phyloP scores from a whole-genome alignment of 2,329 filamentous ascomycete species.

The Clonostachys sp. region DNA sequence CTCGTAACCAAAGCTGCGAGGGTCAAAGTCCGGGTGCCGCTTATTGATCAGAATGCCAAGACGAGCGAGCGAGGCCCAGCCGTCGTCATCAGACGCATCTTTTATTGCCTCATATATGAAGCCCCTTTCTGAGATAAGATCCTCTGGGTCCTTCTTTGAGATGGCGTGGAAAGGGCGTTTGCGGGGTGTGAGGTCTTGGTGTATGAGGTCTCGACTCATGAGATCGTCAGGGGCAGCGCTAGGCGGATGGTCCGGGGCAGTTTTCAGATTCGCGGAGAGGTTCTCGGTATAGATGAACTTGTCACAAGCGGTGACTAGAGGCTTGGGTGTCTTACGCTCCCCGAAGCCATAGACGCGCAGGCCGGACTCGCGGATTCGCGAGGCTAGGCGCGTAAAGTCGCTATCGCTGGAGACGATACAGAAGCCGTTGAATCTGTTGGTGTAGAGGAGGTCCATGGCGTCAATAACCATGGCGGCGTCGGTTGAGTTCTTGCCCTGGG shows the following conservation, averaged over 20 bases:
- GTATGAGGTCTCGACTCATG: no score
- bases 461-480: conserved; percentile 29
- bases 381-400: conserved; percentile 26
- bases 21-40: conserved; percentile 20
- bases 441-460: conserved; percentile 28
- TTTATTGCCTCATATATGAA: conserved; percentile 9
- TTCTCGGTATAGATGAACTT: conserved; percentile 22
- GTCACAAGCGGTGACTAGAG: conserved; percentile 23
- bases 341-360: conserved; percentile 21
- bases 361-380: conserved; percentile 22
- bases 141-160: not conserved
- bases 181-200: no score
- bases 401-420: conserved; percentile 26
- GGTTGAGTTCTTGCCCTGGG: conserved; percentile 24
- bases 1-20: conserved; percentile 15
- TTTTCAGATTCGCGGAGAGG: not conserved
- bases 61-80: conserved; percentile 16
- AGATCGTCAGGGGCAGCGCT: no score
- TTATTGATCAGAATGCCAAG: conserved; percentile 16
- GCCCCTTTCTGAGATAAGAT: not conserved
- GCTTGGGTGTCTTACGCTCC: conserved; percentile 19
- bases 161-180: no score
- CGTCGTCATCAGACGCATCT: conserved; percentile 12
- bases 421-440: conserved; percentile 21
- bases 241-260: no score